Conservation (phyloP, 2,329 filamentous ascomycete genomes). For the Aspergillus pseudoviridinutans region DNA sequence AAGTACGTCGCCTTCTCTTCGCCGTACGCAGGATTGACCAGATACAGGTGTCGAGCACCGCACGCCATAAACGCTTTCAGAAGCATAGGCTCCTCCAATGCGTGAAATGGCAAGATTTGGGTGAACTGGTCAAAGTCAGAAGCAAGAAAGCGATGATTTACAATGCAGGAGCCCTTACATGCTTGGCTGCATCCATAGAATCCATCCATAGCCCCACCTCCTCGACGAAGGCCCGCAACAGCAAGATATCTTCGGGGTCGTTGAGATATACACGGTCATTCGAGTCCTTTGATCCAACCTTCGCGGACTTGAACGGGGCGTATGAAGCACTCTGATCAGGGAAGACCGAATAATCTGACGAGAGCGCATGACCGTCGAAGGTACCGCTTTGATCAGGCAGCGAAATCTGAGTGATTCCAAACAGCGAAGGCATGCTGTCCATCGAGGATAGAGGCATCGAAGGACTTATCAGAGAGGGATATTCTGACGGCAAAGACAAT, state of each 20-base stretch:
- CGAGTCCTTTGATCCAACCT: conserved; percentile 38
- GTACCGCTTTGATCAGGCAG: conserved; percentile 18
- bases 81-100: conserved; percentile 79
- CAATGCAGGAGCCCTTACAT: conserved; percentile 44
- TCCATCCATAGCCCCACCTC: conserved; percentile 95
- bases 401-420: conserved; percentile 40
- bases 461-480: conserved; percentile 7
- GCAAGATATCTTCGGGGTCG: conserved; percentile 73
- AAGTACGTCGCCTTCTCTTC: conserved; percentile 77
- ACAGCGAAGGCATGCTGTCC: conserved; percentile 47
- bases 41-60: conserved; percentile 73
- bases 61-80: conserved; percentile 86
- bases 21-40: conserved; percentile 65
- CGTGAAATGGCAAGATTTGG: conserved; percentile 74
- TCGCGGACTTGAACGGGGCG: conserved; percentile 32
- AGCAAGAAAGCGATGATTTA: background rate
- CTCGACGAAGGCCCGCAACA: conserved; percentile 88
- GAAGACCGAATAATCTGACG: conserved; percentile 23
- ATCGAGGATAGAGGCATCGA: conserved; percentile 46
- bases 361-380: conserved; percentile 24
- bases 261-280: conserved; percentile 62
- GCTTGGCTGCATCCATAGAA: conserved; percentile 76
- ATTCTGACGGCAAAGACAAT: conserved; percentile 1
- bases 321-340: conserved; percentile 32
- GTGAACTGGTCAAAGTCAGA: conserved; percentile 57